Evolutionary conservation across 2,329 filamentous ascomycete species (phyloP).

Genomic region (Phyllosticta citribraziliensis): DNA sequence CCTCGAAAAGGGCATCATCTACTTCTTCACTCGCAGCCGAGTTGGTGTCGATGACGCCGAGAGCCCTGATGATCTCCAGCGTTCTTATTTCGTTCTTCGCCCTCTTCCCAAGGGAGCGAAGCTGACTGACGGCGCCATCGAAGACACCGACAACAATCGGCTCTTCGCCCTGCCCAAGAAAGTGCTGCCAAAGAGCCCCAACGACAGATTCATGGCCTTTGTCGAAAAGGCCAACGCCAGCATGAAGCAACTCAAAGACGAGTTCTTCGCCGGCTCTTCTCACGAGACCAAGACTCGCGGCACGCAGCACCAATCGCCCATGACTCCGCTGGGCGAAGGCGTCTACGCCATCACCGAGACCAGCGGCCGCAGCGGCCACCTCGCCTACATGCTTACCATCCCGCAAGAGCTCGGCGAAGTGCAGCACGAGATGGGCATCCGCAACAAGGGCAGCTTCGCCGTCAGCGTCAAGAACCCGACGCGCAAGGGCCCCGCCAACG

Average conservation of each 20-base stretch:
- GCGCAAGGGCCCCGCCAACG: slow-evolving; percentile 53
- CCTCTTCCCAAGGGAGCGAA: slow-evolving; percentile 62
- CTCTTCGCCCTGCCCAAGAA: slow-evolving; percentile 79
- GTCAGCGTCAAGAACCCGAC: slow-evolving; percentile 73
- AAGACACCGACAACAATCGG: slow-evolving; percentile 53
- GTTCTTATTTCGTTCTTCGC: slow-evolving; percentile 69
- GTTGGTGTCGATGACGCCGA: slow-evolving; percentile 64
- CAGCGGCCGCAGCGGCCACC: slow-evolving; percentile 56
- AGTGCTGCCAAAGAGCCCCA: slow-evolving; percentile 57
- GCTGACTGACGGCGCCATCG: slow-evolving; percentile 49
- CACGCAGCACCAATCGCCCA: slow-evolving; percentile 56
- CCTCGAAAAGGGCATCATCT: slow-evolving; percentile 80
- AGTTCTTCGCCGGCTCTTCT: slow-evolving; percentile 55
- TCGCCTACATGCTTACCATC: slow-evolving; percentile 71
- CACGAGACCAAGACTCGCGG: slow-evolving; percentile 71
- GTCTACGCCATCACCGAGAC: slow-evolving; percentile 73
- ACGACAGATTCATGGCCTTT: slow-evolving; percentile 69
- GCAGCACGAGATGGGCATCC: slow-evolving; percentile 65
- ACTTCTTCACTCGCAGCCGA: slow-evolving; percentile 78
- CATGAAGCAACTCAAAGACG: slow-evolving; percentile 60
- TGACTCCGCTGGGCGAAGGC: slow-evolving; percentile 71
- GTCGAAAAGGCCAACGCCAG: slow-evolving; percentile 63
- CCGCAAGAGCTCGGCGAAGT: slow-evolving; percentile 60
- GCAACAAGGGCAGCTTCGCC: slow-evolving; percentile 64
- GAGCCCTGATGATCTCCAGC: slow-evolving; percentile 60